Percentiles rank a stretch among this genome's conserved stretches.
phyloP scores from a whole-genome alignment of 2,329 filamentous ascomycete species.

The Thelonectria rubi region DNA sequence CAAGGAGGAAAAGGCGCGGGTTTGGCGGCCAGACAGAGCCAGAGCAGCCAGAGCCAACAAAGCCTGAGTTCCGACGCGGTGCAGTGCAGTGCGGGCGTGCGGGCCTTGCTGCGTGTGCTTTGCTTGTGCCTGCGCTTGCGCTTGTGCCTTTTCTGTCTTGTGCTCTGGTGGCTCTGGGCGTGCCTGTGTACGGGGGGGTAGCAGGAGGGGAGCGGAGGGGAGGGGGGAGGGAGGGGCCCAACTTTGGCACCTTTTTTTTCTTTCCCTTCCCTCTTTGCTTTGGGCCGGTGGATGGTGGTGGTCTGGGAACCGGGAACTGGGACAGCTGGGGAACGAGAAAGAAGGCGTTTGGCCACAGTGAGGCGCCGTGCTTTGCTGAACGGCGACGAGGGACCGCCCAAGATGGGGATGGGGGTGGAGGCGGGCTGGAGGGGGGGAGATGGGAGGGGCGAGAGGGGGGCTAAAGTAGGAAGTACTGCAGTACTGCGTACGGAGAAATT shows the following conservation, averaged over 20 bases:
- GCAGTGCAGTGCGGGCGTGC: slow-evolving; percentile 30
- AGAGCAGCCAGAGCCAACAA: slow-evolving; percentile 35
- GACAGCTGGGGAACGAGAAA: slow-evolving; percentile 18
- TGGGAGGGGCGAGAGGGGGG: slow-evolving; percentile 24
- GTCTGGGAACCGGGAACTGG: slow-evolving; percentile 21
- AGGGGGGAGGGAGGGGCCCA: neutral
- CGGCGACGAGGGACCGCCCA: slow-evolving; percentile 15
- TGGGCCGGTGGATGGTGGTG: slow-evolving; percentile 2
- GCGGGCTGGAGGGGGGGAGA: slow-evolving; percentile 9
- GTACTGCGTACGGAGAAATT: slow-evolving; percentile 22
- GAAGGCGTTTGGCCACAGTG: slow-evolving; percentile 20
- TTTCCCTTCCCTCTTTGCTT: slow-evolving; percentile 6
- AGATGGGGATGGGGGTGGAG: slow-evolving; percentile 16
- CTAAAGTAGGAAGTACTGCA: slow-evolving; percentile 22
- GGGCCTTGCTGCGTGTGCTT: slow-evolving; percentile 24
- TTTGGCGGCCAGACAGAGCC: slow-evolving; percentile 24
- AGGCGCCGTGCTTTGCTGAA: slow-evolving; percentile 15
- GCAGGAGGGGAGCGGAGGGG: neutral
- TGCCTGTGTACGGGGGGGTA: neutral
- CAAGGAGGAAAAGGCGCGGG: slow-evolving; percentile 36
- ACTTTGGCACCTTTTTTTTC: neutral
- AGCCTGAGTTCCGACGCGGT: slow-evolving; percentile 35
- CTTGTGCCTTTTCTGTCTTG: slow-evolving; percentile 15
- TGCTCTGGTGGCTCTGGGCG: slow-evolving; percentile 11
- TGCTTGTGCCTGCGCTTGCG: slow-evolving; percentile 23